phyloP scores from a whole-genome alignment of 345 rosid genomes.

The Dimocarpus longan region DNA sequence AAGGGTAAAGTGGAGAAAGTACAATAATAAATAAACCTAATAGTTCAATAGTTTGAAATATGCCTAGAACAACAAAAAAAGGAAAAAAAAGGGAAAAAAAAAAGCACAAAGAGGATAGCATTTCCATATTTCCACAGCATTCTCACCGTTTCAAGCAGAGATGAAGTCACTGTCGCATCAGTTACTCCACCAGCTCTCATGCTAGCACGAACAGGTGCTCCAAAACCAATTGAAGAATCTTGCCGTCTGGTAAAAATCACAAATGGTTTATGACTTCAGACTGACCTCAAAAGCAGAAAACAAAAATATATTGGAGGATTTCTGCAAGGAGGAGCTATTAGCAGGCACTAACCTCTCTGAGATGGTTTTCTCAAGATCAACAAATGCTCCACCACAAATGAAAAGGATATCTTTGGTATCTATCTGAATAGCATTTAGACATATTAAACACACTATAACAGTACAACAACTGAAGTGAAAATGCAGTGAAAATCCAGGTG shows the following conservation, averaged over 20 bases:
- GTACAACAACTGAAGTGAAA: neutral
- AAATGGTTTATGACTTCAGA: constrained; percentile 15
- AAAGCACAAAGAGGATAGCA: neutral
- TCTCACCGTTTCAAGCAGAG: constrained; percentile 87
- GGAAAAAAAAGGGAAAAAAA: neutral
- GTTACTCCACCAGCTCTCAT: constrained; percentile 78
- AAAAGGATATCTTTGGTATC: constrained; percentile 95
- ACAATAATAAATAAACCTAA: neutral
- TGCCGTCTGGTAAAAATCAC: constrained; percentile 61
- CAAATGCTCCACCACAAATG: constrained; percentile 95
- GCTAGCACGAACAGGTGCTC: constrained; percentile 97
- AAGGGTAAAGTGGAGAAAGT: neutral
- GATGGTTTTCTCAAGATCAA: constrained; percentile 91
- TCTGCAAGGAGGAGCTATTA: constrained; percentile 8
- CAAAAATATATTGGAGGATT: neutral
- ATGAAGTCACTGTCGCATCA: constrained; percentile 73
- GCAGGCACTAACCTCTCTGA: constrained; percentile 69
- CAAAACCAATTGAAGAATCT: constrained; percentile 96
- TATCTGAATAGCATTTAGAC: constrained; percentile 48
- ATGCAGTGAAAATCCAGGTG: neutral
- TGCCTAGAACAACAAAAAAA: neutral
- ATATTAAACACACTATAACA: neutral
- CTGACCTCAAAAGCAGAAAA: constrained; percentile 17
- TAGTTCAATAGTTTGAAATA: neutral
- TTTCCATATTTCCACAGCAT: constrained; percentile 4